Percentiles rank a stretch among this genome's conserved stretches.
Conservation (phyloP, 352 stramenopile species). For the Halophytophthora polymorphica region DNA sequence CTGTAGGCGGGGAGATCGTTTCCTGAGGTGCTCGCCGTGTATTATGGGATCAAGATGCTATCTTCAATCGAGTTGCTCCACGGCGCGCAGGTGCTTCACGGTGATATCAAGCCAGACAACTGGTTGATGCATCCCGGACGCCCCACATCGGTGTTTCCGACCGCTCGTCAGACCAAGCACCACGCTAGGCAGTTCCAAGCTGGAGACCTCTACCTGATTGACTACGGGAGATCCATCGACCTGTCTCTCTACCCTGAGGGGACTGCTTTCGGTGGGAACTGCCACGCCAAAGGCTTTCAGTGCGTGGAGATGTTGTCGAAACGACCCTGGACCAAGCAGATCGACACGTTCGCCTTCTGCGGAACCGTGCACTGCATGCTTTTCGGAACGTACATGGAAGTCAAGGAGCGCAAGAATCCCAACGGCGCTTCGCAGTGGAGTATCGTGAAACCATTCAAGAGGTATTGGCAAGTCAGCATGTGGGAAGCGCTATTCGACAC, state of each 20-base stretch:
- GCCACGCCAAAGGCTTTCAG: constrained; percentile 84
- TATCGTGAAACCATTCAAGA: constrained; percentile 60
- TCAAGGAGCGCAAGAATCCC: constrained; percentile 27
- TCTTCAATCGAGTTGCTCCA: constrained; percentile 68
- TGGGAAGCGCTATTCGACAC: constrained; percentile 70
- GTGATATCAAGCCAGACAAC: constrained; percentile 87
- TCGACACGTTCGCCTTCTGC: constrained; percentile 82
- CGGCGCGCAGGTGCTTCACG: constrained; percentile 59
- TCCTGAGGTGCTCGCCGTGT: constrained; percentile 65
- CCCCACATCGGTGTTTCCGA: constrained; percentile 9
- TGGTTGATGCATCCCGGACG: constrained; percentile 60
- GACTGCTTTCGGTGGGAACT: constrained; percentile 68
- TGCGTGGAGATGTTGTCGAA: constrained; percentile 81
- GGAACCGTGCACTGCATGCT: constrained; percentile 79
- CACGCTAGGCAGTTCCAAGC: constrained; percentile 23
- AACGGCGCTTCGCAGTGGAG: constrained; percentile 33
- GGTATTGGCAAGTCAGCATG: constrained; percentile 77
- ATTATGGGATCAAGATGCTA: constrained; percentile 84
- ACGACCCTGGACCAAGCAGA: constrained; percentile 75
- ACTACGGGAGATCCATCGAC: constrained; percentile 85
- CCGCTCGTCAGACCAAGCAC: constrained; percentile 9
- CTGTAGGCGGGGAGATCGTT: constrained; percentile 48
- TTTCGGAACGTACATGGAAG: constrained; percentile 84
- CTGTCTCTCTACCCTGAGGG: constrained; percentile 47
- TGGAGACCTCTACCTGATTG: constrained; percentile 67